phyloP scores from a whole-genome alignment of 208 protist species.

The Trypanosoma brucei region DNA sequence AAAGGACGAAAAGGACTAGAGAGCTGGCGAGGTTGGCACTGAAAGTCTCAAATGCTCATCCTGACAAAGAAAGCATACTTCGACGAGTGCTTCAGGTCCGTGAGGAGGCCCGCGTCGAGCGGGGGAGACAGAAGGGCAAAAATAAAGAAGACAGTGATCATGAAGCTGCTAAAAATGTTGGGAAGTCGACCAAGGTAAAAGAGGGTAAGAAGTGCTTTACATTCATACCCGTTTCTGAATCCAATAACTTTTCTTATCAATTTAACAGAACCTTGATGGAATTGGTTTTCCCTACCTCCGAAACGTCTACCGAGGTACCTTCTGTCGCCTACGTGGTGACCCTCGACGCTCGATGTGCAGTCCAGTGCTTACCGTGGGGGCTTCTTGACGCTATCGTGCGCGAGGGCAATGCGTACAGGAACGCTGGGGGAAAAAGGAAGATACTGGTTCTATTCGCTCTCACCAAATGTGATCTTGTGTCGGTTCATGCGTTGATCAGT shows the following conservation, averaged over 20 bases:
- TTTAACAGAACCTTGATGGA: slow-evolving; percentile 65
- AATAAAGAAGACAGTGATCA: slow-evolving; percentile 6
- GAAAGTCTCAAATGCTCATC: slow-evolving; percentile 78
- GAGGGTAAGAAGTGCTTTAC: slow-evolving; percentile 47
- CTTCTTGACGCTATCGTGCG: slow-evolving; percentile 79
- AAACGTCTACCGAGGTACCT: slow-evolving; percentile 50
- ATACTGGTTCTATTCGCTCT: slow-evolving; percentile 74
- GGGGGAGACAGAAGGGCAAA: slow-evolving; percentile 16
- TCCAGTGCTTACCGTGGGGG: slow-evolving; percentile 77
- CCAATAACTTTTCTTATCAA: slow-evolving; percentile 69
- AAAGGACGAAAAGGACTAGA: slow-evolving; percentile 68
- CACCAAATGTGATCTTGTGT: slow-evolving; percentile 79
- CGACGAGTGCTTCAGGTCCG: slow-evolving; percentile 58
- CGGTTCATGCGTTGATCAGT: slow-evolving; percentile 59
- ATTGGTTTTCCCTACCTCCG: slow-evolving; percentile 55
- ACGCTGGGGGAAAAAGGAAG: slow-evolving; percentile 40
- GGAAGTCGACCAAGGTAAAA: slow-evolving; percentile 2
- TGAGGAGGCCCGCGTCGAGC: slow-evolving; percentile 63
- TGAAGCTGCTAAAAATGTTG: slow-evolving; percentile 9
- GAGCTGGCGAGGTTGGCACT: slow-evolving; percentile 77
- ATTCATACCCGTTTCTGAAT: slow-evolving; percentile 54
- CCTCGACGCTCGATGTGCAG: slow-evolving; percentile 75
- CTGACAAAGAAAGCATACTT: slow-evolving; percentile 85
- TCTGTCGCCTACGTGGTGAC: slow-evolving; percentile 73
- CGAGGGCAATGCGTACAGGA: slow-evolving; percentile 35